Conservation (phyloP, 2,329 filamentous ascomycete species). For the Fusarium lyarnte region DNA sequence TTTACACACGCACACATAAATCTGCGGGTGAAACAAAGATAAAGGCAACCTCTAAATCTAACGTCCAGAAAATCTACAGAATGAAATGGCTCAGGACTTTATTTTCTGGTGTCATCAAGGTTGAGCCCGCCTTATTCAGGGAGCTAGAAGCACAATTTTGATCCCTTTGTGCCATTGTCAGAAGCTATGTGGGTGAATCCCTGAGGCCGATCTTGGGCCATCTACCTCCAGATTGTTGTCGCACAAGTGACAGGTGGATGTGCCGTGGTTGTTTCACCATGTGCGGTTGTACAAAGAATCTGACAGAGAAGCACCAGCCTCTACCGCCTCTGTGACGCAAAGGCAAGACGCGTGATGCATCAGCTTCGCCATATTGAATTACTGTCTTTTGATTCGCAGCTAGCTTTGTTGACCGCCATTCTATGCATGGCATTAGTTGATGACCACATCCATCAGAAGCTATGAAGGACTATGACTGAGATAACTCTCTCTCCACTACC, state of each 20-base stretch:
- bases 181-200: slow-evolving; percentile 17
- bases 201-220: slow-evolving; percentile 25
- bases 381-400: slow-evolving; percentile 11
- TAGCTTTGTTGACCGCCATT: slow-evolving; percentile 1
- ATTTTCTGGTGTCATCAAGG: neutral
- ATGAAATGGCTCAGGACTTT: neutral
- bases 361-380: neutral
- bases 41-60: neutral
- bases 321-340: slow-evolving; percentile 11
- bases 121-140: neutral
- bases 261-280: slow-evolving; percentile 21
- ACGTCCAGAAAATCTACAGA: neutral
- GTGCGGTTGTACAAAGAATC: neutral
- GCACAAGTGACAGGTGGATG: slow-evolving; percentile 18
- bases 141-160: neutral
- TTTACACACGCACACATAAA: neutral
- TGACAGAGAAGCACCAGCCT: neutral
- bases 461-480: slow-evolving; percentile 1
- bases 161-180: neutral
- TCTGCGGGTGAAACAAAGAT: neutral
- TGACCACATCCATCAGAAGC: neutral
- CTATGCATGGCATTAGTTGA: neutral
- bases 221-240: slow-evolving; percentile 21
- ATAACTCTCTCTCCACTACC: slow-evolving; percentile 21
- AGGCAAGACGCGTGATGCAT: slow-evolving; percentile 5